Percentiles rank a stretch among this genome's conserved stretches.
These are phyloP conservation scores for Jasminum sambac DNA, from an alignment of 257 asterid genomes.

Conservation along the genomic window DNA sequence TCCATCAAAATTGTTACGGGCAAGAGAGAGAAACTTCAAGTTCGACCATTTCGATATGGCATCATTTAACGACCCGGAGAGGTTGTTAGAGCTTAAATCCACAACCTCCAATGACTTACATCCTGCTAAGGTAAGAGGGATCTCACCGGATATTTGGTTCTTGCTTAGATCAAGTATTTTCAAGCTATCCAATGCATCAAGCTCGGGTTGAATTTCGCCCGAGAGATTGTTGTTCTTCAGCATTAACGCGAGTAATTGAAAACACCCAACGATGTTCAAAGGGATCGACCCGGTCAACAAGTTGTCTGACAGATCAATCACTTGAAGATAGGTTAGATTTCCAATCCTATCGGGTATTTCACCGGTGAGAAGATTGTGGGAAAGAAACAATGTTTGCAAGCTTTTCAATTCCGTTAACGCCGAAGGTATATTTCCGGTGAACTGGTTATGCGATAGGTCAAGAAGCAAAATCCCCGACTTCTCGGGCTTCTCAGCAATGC, in stretches of 20 bases:
- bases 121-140: conserved; percentile 92
- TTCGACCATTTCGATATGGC: conserved; percentile 85
- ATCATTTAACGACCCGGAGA: conserved; percentile 73
- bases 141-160: conserved; percentile 83
- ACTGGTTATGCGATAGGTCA: conserved; percentile 73
- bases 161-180: conserved; percentile 66
- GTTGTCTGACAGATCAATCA: conserved; percentile 83
- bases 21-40: conserved; percentile 73
- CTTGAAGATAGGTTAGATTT: conserved; percentile 84
- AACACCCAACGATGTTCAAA: conserved; percentile 85
- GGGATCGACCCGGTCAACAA: conserved; percentile 72
- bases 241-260: conserved; percentile 71
- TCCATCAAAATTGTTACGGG: conserved; percentile 70
- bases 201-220: conserved; percentile 94
- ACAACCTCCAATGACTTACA: conserved; percentile 93
- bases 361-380: conserved; percentile 69
- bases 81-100: conserved; percentile 75
- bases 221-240: conserved; percentile 80
- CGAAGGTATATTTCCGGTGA: conserved; percentile 67
- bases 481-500: conserved; percentile 53
- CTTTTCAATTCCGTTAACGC: conserved; percentile 69
- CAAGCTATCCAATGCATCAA: conserved; percentile 88
- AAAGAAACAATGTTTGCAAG: conserved; percentile 82
- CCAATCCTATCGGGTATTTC: conserved; percentile 87
- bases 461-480: conserved; percentile 65